Percentiles rank a stretch among this genome's conserved stretches.
These are phyloP conservation scores for Antrodiella citrinella DNA, from an alignment of 768 basidiomycete species.

Conservation along the genomic window DNA sequence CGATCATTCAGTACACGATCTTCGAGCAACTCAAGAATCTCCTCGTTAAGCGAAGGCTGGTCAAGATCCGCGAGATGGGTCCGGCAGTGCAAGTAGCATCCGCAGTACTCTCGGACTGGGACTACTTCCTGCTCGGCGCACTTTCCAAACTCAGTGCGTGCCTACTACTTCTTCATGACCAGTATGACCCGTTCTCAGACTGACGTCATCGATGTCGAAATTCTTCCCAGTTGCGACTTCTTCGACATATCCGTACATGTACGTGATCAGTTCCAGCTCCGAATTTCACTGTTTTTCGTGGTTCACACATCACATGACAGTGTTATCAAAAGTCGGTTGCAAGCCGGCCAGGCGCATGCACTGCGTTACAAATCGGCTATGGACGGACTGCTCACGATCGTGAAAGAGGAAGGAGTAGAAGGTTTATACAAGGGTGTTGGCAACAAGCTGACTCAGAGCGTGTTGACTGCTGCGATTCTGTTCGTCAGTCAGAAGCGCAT, in stretches of 20 bases:
- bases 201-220: not conserved
- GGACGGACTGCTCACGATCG: constrained; percentile 70
- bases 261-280: too few species aligned
- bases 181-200: not conserved
- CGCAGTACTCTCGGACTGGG: constrained; percentile 66
- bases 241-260: constrained; percentile 73
- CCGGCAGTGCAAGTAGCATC: constrained; percentile 27
- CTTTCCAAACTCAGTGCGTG: constrained; percentile 75
- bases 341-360: constrained; percentile 63
- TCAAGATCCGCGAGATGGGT: constrained; percentile 40
- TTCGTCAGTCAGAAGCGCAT: constrained; percentile 85
- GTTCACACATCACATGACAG: constrained; percentile 16
- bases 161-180: not conserved
- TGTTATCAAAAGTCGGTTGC: constrained; percentile 73
- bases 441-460: constrained; percentile 87
- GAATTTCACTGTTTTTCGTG: not conserved
- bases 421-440: constrained; percentile 84
- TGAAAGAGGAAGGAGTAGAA: constrained; percentile 69
- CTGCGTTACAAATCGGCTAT: constrained; percentile 68
- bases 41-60: constrained; percentile 55
- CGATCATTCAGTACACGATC: constrained; percentile 88
- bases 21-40: constrained; percentile 94
- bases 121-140: constrained; percentile 94
- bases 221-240: constrained; percentile 34
- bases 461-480: constrained; percentile 88